Base-by-base conservation (phyloP, 768 basidiomycete species). In the Rhizopogon vinicolor region DNA sequence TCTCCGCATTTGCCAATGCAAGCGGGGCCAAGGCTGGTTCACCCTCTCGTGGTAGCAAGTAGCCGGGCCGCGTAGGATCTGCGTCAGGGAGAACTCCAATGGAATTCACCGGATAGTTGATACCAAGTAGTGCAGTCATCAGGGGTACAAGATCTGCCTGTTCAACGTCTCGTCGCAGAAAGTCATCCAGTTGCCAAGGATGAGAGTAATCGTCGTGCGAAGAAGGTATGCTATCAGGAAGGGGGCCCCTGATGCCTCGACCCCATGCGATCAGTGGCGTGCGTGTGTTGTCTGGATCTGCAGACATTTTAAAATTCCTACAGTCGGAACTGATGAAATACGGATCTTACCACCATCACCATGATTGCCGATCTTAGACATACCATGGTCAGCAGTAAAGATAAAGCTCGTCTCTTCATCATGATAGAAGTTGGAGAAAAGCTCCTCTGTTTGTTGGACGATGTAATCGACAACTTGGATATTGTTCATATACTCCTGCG, bases 331-430 rank as follows among this genome's bases (percentile, higher is more conserved):
- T 37, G 43, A 39, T 45, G 28, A 18, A 18, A 40, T 49, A 44
- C 7, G 46, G 43, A 51, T 67, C 75, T 65, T 63, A 88, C 89
- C 85, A 39, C 92, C 92, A 58, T 94, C 92, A 4, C 92, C 92
- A 56, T 94, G 92, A 63, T 93, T 93, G 12, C 92, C 92, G 53
- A 91, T 87, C 33, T 76, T 80, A 4, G 88, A 89, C 92, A 94
- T 94, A 8, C 92, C 92, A 64, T 94, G 92, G 67, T 94, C 92
- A 0, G 92, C 89, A 2, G 89, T 93, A 66, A 91, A 93, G 33
- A 93, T 70, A 63, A 79, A 93, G 56, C 80, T 81, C 0, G 89
- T 92, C 54, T 86, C 81, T 22, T 82, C 72, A 55, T 90, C 87
- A 33, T 72, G 62, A 62, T 84, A 93, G 65, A 88, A 93, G 5